Base-by-base conservation (phyloP, 1,284 basidiomycete species). In the Cryptococcus neoformans region DNA sequence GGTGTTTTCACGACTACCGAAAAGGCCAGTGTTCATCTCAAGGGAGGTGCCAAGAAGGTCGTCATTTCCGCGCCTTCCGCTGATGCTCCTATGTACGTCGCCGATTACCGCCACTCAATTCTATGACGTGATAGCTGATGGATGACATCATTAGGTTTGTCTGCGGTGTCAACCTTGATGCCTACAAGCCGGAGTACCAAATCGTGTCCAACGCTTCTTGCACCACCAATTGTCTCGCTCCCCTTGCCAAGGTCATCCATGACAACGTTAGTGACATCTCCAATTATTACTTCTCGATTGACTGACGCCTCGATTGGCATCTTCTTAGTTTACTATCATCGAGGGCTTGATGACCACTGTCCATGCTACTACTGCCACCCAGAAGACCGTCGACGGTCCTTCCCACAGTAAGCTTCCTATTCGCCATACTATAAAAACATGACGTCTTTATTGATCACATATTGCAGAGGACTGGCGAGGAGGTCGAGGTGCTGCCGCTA, bases 11-110 rank as follows among this genome's bases (percentile, higher is more conserved):
- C 95, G 79, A 97, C 95, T 75, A 86, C 78, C 62, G 82, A 83
- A 60, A 94, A 91, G 83, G 95, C 96, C 60, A 83, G 83, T 55
- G 87, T 87, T 68, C 95, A 99, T 83, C 83, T 99, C 81, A 94
- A 96, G 82, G 95, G 96, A 75, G 96, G 96, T 79, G 95, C 96
- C 78, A 98, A 99, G 88, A 99, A 98, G 85, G 95, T 99, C 77
- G 84, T 99, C 83, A 99, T 99, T 85, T 97, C 95, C 67, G 96
- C 95, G 56, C 95, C 95, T 70, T 99, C 96, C 35, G 87, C 93
- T 55, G 96, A 99, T 80, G 96, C 95, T 34, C 95, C 95, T 71
- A 99, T 99, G 95, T 73, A 48, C 58, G 72, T 64, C 57, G 49
- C 35, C 11, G 51, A 14, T 12, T 21, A 21, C 21, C 21, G 21